phyloP scores from a whole-genome alignment of 2,329 filamentous ascomycete genomes.

The Diaporthe vexans region DNA sequence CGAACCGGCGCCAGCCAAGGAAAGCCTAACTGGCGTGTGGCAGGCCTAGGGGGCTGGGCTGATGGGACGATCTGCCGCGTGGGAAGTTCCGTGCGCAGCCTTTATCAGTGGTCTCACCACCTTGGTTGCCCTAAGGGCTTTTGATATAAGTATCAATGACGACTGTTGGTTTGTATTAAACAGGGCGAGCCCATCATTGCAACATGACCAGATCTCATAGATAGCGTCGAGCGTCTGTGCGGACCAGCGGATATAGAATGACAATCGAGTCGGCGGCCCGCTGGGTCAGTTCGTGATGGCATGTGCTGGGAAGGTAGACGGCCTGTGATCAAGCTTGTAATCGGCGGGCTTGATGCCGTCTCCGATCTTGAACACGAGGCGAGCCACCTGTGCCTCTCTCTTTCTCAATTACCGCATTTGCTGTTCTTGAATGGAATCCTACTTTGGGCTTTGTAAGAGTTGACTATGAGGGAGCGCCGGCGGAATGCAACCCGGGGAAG shows the following conservation, averaged over 20 bases:
- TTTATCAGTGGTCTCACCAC: not conserved
- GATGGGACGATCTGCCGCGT: conserved; percentile 12
- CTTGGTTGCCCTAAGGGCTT: not conserved
- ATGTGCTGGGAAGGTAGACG: not conserved
- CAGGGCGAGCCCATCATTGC: not conserved
- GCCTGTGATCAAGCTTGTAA: not conserved
- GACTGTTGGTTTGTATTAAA: not conserved
- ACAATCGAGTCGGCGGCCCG: not conserved
- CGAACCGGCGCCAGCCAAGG: conserved; percentile 17
- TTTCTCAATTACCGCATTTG: not conserved
- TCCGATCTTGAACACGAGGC: not conserved
- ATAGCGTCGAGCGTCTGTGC: not conserved
- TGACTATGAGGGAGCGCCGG: not conserved
- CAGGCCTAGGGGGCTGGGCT: not conserved
- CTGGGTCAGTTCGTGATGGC: no score
- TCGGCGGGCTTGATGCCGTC: not conserved
- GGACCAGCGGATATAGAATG: no score
- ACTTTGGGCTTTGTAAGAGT: no score
- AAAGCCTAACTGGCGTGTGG: not conserved
- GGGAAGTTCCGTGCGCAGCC: not conserved
- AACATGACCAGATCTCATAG: not conserved
- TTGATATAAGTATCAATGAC: not conserved
- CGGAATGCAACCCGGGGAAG: not conserved
- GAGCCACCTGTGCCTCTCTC: not conserved
- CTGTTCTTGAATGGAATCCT: not conserved